Conservation (phyloP, 169 alveolate genomes). For the Cryptosporidium sp. region DNA sequence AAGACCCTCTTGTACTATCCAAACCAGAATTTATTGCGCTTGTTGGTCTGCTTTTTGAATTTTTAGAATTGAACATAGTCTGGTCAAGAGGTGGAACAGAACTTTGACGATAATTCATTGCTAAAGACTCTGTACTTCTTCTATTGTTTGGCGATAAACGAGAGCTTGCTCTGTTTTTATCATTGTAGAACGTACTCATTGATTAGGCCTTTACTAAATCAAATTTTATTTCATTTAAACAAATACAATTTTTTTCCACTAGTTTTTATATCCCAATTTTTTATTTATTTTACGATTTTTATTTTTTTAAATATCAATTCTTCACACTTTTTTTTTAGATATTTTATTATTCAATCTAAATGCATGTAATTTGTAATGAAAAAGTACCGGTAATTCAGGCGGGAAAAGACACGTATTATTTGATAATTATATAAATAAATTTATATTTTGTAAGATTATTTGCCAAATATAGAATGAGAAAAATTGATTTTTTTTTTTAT, state of each 20-base stretch:
- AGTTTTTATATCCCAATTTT: neutral
- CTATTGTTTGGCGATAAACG: slow-evolving; percentile 32
- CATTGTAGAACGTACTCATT: slow-evolving; percentile 40
- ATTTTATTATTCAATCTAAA: slow-evolving; percentile 24
- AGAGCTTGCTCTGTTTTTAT: slow-evolving; percentile 14
- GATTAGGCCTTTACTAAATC: neutral
- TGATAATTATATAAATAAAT: neutral
- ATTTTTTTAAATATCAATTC: slow-evolving; percentile 16
- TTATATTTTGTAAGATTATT: neutral
- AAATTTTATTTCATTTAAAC: slow-evolving; percentile 23
- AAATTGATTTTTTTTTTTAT: neutral
- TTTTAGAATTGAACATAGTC: slow-evolving; percentile 6
- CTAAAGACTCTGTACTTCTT: slow-evolving; percentile 46
- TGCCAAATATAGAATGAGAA: neutral
- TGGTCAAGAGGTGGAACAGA: slow-evolving; percentile 69
- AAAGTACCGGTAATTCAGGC: slow-evolving; percentile 35
- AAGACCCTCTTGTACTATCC: slow-evolving; percentile 60
- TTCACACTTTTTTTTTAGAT: slow-evolving; percentile 20
- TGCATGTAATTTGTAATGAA: slow-evolving; percentile 49
- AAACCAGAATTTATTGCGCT: slow-evolving; percentile 6
- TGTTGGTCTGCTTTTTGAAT: neutral
- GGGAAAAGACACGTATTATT: slow-evolving; percentile 64
- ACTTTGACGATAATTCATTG: slow-evolving; percentile 23
- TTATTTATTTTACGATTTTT: slow-evolving; percentile 4
- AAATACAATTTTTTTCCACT: neutral